phyloP scores from a whole-genome alignment of 495 filamentous ascomycete species.

The Bombardia bombarda region DNA sequence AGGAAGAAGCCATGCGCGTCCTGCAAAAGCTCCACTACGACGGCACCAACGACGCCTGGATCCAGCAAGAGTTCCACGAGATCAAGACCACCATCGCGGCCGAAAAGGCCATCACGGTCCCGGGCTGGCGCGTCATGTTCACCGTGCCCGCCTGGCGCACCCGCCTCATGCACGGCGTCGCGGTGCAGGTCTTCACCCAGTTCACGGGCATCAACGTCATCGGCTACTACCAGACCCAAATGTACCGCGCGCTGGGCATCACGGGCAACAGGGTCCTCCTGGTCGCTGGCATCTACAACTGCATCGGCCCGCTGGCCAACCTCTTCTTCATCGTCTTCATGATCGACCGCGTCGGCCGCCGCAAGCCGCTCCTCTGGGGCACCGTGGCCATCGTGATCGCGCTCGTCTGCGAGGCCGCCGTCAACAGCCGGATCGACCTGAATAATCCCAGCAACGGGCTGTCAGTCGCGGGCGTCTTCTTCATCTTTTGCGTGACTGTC shows the following conservation, averaged over 20 bases:
- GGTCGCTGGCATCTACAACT: constrained; percentile 53
- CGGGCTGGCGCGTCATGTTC: constrained; percentile 46
- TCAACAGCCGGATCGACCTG: constrained; percentile 31
- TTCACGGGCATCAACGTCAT: constrained; percentile 50
- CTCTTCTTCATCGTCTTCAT: constrained; percentile 40
- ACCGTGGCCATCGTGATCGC: constrained; percentile 32
- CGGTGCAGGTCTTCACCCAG: constrained; percentile 28
- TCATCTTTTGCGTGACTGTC: constrained; percentile 41
- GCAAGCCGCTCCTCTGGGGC: constrained; percentile 35
- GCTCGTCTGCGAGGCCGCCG: constrained; percentile 34
- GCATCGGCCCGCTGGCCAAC: constrained; percentile 34
- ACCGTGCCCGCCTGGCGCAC: constrained; percentile 42
- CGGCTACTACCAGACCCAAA: constrained; percentile 51
- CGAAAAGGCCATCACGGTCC: constrained; percentile 34
- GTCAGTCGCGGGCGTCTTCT: constrained; percentile 40
- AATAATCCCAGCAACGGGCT: constrained; percentile 26
- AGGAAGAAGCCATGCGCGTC: constrained; percentile 39
- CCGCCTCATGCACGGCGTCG: constrained; percentile 35
- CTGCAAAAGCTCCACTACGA: constrained; percentile 44
- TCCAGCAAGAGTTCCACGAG: constrained; percentile 38
- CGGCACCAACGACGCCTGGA: constrained; percentile 42
- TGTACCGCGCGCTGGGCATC: constrained; percentile 52
- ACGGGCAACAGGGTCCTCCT: constrained; percentile 42
- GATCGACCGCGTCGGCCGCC: constrained; percentile 41
- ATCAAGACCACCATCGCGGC: constrained; percentile 41